Conservation (phyloP, 129 eudicot species). For the Logfia minima region DNA sequence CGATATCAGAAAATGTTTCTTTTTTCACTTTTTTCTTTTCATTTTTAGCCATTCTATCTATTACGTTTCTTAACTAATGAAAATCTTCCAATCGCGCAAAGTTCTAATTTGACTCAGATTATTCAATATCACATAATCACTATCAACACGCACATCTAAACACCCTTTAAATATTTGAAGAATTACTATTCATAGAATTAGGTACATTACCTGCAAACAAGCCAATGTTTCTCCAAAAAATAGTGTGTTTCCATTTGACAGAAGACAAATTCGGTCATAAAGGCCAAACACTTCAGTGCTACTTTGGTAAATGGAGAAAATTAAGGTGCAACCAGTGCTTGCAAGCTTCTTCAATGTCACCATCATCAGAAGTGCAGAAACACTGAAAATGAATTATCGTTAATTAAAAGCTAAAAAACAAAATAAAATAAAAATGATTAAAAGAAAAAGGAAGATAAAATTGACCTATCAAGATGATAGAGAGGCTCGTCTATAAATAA, state of each 20-base stretch:
- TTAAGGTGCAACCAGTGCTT: conserved; percentile 86
- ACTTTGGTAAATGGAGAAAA: conserved; percentile 85
- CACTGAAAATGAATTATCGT: conserved; percentile 47
- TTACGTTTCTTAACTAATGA: neutral
- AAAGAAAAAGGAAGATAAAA: conserved; percentile 5
- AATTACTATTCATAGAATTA: neutral
- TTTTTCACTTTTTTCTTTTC: neutral
- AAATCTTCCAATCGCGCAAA: neutral
- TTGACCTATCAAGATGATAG: conserved; percentile 88
- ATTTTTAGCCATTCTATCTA: neutral
- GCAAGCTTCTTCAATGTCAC: conserved; percentile 95
- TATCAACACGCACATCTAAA: neutral
- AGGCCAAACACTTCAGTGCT: conserved; percentile 99
- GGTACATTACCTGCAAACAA: conserved; percentile 76
- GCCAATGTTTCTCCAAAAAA: conserved; percentile 96
- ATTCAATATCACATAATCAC: neutral
- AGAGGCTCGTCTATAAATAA: conserved; percentile 95
- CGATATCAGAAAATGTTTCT: neutral
- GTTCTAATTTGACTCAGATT: neutral
- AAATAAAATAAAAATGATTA: neutral
- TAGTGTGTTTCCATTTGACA: conserved; percentile 90
- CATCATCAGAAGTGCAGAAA: conserved; percentile 97
- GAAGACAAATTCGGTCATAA: conserved; percentile 90
- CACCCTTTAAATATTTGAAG: neutral
- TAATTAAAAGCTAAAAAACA: neutral